Evolutionary conservation across 805 yeast species (phyloP).

Genomic region (Cyberlindnera petersonii): DNA sequence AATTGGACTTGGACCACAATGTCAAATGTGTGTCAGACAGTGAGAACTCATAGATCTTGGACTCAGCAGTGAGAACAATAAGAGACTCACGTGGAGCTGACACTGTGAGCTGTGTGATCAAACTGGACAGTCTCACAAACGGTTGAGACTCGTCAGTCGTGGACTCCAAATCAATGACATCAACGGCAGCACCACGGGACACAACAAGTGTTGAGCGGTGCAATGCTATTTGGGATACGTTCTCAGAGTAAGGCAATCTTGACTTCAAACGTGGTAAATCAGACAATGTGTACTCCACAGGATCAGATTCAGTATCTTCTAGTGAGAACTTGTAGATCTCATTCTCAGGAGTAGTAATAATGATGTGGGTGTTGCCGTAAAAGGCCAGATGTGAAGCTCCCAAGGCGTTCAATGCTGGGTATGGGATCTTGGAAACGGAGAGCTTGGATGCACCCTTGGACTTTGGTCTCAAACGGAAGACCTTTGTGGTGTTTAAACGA

Average conservation of each 20-base stretch:
- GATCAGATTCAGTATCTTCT: constrained; percentile 9
- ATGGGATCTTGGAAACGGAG: constrained; percentile 49
- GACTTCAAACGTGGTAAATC: constrained; percentile 33
- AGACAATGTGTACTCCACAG: constrained; percentile 36
- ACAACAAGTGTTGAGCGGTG: constrained; percentile 48
- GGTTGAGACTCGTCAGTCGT: constrained; percentile 29
- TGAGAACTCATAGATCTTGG: constrained; percentile 68
- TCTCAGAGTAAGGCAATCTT: constrained; percentile 43
- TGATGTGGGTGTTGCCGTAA: constrained; percentile 40
- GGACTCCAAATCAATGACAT: constrained; percentile 36
- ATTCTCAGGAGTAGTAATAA: constrained; percentile 57
- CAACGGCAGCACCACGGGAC: constrained; percentile 58
- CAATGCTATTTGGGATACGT: constrained; percentile 47
- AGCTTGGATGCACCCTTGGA: constrained; percentile 30
- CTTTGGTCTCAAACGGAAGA: constrained; percentile 50
- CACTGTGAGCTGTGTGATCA: constrained; percentile 61
- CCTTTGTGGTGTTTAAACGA: constrained; percentile 60
- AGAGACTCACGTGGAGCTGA: constrained; percentile 45
- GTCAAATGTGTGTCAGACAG: constrained; percentile 42
- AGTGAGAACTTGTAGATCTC: constrained; percentile 44
- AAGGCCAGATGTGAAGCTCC: constrained; percentile 60
- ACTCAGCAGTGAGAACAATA: constrained; percentile 67
- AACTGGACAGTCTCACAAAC: constrained; percentile 55
- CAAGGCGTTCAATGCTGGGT: constrained; percentile 32
- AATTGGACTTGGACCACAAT: constrained; percentile 74